phyloP scores from a whole-genome alignment of 2,329 filamentous ascomycete species.

The Ophidiomyces ophidiicola region DNA sequence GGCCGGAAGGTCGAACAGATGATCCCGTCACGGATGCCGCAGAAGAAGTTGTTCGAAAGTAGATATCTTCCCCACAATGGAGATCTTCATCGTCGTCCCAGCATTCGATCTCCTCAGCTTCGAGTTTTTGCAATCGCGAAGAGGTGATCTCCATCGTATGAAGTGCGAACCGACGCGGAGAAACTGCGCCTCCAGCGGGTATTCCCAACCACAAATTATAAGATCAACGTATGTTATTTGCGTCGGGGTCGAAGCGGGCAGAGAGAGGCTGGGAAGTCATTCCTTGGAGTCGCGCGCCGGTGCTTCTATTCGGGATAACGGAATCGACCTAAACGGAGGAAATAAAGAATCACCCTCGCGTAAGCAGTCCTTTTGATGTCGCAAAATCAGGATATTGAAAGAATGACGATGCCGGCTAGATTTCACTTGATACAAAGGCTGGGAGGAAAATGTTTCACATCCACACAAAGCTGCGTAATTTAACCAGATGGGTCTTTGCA shows the following conservation, averaged over 20 bases:
- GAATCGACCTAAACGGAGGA: not conserved
- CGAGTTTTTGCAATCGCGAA: constrained; percentile 24
- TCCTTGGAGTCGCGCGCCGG: not conserved
- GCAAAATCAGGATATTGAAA: constrained; percentile 7
- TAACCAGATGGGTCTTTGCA: constrained; percentile 3
- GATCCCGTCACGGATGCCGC: constrained; percentile 36
- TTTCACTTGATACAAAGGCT: constrained; percentile 8
- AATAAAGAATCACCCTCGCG: constrained; percentile 1
- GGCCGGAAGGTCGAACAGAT: constrained; percentile 33
- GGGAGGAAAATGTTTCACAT: constrained; percentile 9
- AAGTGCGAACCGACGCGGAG: not conserved
- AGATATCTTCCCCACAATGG: constrained; percentile 36
- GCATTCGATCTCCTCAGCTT: constrained; percentile 33
- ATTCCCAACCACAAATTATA: too few relatives aligned
- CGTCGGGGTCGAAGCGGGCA: constrained; percentile 4
- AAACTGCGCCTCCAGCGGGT: too few relatives aligned
- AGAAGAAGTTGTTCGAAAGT: constrained; percentile 35
- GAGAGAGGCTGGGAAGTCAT: constrained; percentile 13
- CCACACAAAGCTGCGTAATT: constrained; percentile 6
- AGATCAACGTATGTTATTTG: constrained; percentile 9
- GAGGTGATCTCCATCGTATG: constrained; percentile 29
- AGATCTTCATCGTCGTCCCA: constrained; percentile 41
- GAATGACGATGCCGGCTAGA: constrained; percentile 2
- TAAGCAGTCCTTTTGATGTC: constrained; percentile 4
- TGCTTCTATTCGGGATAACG: constrained; percentile 1